These are phyloP conservation scores for Sergeia podlipaevii DNA, from an alignment of 208 protist species.

Conservation along the genomic window DNA sequence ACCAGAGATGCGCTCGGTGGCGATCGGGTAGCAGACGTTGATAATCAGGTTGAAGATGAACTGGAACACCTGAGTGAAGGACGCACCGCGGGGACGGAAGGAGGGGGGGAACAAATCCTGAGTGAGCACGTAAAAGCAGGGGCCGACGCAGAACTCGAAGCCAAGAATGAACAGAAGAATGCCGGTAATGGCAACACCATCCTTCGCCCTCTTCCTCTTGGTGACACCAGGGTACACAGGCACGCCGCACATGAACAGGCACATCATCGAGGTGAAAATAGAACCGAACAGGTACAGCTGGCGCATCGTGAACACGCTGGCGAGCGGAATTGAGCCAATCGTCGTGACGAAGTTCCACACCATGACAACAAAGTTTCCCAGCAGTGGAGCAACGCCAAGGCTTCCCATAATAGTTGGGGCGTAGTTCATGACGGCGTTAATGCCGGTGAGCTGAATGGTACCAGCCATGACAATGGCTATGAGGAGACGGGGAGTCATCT, in stretches of 20 bases:
- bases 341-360: slow-evolving; percentile 85
- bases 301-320: slow-evolving; percentile 61
- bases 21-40: slow-evolving; percentile 84
- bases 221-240: slow-evolving; percentile 76
- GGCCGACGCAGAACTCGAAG: slow-evolving; percentile 72
- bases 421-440: slow-evolving; percentile 89
- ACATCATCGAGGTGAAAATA: slow-evolving; percentile 52
- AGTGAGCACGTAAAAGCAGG: slow-evolving; percentile 79
- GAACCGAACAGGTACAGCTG: slow-evolving; percentile 64
- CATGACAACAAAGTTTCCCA: slow-evolving; percentile 84
- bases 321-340: slow-evolving; percentile 66
- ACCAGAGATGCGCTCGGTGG: slow-evolving; percentile 71
- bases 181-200: slow-evolving; percentile 70
- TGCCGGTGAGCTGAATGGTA: slow-evolving; percentile 80
- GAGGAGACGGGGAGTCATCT: slow-evolving; percentile 44
- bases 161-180: slow-evolving; percentile 75
- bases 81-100: slow-evolving; percentile 70
- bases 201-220: slow-evolving; percentile 27
- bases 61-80: slow-evolving; percentile 57
- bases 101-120: slow-evolving; percentile 82
- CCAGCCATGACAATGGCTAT: slow-evolving; percentile 50
- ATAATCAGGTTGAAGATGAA: slow-evolving; percentile 89
- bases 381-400: slow-evolving; percentile 53
- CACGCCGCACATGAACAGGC: slow-evolving; percentile 77
- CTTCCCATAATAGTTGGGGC: slow-evolving; percentile 71